Evolutionary conservation across 371 early-diverging fungal genomes (phyloP).

Genomic region (Mortierella sp.): DNA sequence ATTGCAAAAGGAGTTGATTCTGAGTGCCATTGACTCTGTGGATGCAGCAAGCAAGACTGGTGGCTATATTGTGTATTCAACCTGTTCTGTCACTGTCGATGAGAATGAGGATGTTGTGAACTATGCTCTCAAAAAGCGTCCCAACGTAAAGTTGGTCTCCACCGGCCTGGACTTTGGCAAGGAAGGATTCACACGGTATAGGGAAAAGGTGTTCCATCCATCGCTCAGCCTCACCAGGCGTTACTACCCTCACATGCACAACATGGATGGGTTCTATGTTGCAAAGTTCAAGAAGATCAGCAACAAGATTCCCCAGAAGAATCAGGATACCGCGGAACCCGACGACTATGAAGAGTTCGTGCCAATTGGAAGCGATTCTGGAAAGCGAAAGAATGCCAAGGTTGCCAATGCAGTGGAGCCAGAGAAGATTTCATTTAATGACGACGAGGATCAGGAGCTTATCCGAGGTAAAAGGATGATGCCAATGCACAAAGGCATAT

Average conservation of each 20-base stretch:
- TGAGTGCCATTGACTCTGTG: conserved; percentile 98
- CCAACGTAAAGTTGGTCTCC: conserved; percentile 92
- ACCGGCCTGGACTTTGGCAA: conserved; percentile 94
- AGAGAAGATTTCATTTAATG: conserved; percentile 64
- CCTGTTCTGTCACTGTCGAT: conserved; percentile 98
- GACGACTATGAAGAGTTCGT: conserved; percentile 43
- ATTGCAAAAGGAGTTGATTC: conserved; percentile 95
- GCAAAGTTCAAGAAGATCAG: conserved; percentile 95
- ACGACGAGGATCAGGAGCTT: conserved; percentile 74
- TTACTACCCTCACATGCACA: conserved; percentile 98
- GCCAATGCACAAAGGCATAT: not conserved
- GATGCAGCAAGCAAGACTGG: conserved; percentile 94
- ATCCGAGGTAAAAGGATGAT: conserved; percentile 61
- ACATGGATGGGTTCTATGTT: conserved; percentile 99
- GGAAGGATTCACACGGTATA: conserved; percentile 89
- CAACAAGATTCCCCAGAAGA: conserved; percentile 67
- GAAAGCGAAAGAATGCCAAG: conserved; percentile 53
- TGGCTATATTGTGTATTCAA: conserved; percentile 98
- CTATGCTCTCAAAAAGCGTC: conserved; percentile 94
- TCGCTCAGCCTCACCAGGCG: conserved; percentile 88
- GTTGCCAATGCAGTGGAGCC: conserved; percentile 44
- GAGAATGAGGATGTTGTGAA: conserved; percentile 99
- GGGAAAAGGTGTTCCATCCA: conserved; percentile 92
- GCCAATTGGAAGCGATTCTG: conserved; percentile 42
- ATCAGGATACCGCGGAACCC: conserved; percentile 45